Percentiles rank a stretch among this genome's conserved stretches.
phyloP scores from a whole-genome alignment of 805 yeast genomes.

The Nakazawaea peltata region DNA sequence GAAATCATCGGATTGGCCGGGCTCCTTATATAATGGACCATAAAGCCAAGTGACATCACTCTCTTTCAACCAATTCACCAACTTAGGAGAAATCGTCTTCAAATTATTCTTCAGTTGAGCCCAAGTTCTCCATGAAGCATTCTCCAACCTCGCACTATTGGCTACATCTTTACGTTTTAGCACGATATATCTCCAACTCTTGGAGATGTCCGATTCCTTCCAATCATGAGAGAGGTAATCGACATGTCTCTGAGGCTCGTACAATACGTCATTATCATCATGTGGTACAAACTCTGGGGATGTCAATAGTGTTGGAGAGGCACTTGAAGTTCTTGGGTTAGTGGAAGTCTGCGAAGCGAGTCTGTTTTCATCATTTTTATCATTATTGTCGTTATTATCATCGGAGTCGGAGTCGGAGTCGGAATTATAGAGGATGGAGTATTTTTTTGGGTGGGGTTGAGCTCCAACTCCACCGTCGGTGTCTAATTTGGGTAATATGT shows the following conservation, averaged over 20 bases:
- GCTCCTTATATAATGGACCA: constrained; percentile 70
- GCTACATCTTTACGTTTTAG: constrained; percentile 78
- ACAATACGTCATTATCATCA: constrained; percentile 75
- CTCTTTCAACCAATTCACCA: constrained; percentile 94
- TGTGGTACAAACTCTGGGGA: constrained; percentile 38
- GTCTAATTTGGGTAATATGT: constrained; percentile 5
- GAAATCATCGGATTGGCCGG: constrained; percentile 9
- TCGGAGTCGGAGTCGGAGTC: constrained; percentile 6
- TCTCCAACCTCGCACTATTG: constrained; percentile 69
- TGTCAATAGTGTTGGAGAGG: constrained; percentile 1
- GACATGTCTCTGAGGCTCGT: constrained; percentile 84
- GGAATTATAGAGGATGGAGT: constrained; percentile 8
- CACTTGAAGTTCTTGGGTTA: not conserved
- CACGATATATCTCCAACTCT: constrained; percentile 93
- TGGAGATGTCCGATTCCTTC: constrained; percentile 90
- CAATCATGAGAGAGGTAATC: constrained; percentile 94
- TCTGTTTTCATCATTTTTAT: not conserved
- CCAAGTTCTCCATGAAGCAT: constrained; percentile 97
- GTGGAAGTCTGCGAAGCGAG: not conserved
- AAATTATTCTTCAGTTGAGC: constrained; percentile 72
- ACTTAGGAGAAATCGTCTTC: constrained; percentile 81
- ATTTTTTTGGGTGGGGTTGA: not conserved
- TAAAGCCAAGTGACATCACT: constrained; percentile 97
- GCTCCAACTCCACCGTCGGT: constrained; percentile 2
- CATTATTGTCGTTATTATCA: constrained; percentile 1